Percentiles rank a stretch among this genome's conserved stretches.
Conservation (phyloP, 2,329 filamentous ascomycete species). For the Dendryphion nanum region DNA sequence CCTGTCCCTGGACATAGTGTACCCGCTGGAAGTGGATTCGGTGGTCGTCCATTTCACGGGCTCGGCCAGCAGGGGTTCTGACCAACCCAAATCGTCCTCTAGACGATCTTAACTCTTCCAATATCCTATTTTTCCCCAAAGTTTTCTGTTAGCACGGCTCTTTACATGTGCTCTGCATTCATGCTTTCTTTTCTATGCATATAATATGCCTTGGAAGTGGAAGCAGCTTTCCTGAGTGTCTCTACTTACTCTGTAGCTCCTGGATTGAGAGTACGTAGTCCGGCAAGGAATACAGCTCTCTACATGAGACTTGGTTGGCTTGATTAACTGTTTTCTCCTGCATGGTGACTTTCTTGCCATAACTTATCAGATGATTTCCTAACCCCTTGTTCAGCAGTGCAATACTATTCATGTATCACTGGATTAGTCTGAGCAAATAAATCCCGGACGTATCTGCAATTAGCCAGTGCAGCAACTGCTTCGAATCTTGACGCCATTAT, state of each 20-base stretch:
- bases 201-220: not conserved
- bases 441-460: no score
- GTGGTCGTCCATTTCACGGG: conserved; percentile 29
- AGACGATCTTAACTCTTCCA: not conserved
- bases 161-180: not conserved
- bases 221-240: not conserved
- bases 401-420: no score
- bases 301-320: not conserved
- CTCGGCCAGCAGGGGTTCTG: conserved; percentile 32
- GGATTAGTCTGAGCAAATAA: no score
- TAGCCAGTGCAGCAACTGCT: no score
- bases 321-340: no score
- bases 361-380: no score
- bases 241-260: not conserved
- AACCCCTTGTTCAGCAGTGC: no score
- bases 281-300: not conserved
- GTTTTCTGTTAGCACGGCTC: no score
- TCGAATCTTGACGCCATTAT: no score
- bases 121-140: not conserved
- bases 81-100: not conserved
- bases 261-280: not conserved
- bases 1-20: conserved; percentile 45
- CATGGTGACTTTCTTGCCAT: no score
- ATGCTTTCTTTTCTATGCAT: not conserved
- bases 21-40: conserved; percentile 30